Evolutionary conservation across 202 grass and related monocot species (phyloP).

Genomic region (Brachypodium distachyon): DNA sequence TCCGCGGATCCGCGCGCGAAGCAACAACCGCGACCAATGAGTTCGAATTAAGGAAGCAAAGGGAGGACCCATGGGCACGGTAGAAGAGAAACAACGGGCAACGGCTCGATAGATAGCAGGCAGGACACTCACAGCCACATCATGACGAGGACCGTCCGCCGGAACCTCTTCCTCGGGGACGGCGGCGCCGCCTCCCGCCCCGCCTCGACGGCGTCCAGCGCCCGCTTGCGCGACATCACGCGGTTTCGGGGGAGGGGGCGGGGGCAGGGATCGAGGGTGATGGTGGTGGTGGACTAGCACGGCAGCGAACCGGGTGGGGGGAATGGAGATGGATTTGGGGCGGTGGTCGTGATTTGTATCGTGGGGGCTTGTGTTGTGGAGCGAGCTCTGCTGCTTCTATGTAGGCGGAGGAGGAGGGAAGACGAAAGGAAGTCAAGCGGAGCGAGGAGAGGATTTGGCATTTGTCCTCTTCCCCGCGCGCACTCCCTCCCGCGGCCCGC

Average conservation of each 20-base stretch:
- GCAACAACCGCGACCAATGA: neutral
- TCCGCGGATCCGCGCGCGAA: neutral
- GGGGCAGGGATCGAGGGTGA: neutral
- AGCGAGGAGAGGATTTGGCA: neutral
- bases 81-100: neutral
- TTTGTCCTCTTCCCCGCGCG: no score
- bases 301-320: neutral
- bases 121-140: neutral
- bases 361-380: no score
- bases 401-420: neutral
- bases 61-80: no score
- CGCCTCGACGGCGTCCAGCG: neutral
- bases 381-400: no score
- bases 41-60: neutral
- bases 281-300: neutral
- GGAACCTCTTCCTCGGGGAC: slow-evolving; percentile 9
- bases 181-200: neutral
- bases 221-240: neutral
- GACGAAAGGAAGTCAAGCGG: neutral
- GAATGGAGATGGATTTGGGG: neutral
- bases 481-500: no score
- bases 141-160: neutral
- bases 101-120: neutral
- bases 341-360: neutral
- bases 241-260: neutral